Percentiles rank a stretch among this genome's conserved stretches.
Conservation (phyloP, 1,284 basidiomycete genomes). For the Thecaphora thlaspeos region DNA sequence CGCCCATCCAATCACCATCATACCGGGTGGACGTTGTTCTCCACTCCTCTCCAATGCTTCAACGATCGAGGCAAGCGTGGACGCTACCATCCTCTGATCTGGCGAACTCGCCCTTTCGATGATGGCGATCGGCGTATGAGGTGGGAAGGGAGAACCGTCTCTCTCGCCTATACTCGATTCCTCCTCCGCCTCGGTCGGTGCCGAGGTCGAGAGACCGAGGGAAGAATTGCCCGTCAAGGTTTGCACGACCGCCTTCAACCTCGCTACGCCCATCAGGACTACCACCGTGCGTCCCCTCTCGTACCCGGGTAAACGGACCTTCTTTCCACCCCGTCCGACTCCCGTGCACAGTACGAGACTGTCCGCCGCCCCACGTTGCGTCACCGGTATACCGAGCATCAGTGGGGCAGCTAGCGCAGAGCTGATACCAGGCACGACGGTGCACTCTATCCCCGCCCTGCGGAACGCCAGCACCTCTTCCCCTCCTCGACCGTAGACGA, state of each 20-base stretch:
- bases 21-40: constrained; percentile 88
- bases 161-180: constrained; percentile 38
- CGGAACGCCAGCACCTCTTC: constrained; percentile 93
- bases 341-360: constrained; percentile 86
- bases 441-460: constrained; percentile 73
- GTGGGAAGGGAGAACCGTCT: constrained; percentile 69
- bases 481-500: constrained; percentile 87
- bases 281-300: constrained; percentile 76
- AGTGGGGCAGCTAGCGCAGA: constrained; percentile 85
- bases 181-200: background rate
- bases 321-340: constrained; percentile 80
- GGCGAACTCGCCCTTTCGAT: constrained; percentile 88
- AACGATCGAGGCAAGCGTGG: constrained; percentile 74
- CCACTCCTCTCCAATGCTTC: constrained; percentile 72
- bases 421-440: constrained; percentile 84
- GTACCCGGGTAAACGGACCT: constrained; percentile 83
- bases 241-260: constrained; percentile 71
- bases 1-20: constrained; percentile 92
- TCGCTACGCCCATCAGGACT: constrained; percentile 91
- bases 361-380: constrained; percentile 90
- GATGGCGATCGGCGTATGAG: constrained; percentile 79
- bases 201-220: background rate
- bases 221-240: constrained; percentile 60
- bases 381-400: constrained; percentile 86
- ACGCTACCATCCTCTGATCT: constrained; percentile 81